phyloP scores from a whole-genome alignment of 805 yeast species.

The Zygotorulaspora florentina region DNA sequence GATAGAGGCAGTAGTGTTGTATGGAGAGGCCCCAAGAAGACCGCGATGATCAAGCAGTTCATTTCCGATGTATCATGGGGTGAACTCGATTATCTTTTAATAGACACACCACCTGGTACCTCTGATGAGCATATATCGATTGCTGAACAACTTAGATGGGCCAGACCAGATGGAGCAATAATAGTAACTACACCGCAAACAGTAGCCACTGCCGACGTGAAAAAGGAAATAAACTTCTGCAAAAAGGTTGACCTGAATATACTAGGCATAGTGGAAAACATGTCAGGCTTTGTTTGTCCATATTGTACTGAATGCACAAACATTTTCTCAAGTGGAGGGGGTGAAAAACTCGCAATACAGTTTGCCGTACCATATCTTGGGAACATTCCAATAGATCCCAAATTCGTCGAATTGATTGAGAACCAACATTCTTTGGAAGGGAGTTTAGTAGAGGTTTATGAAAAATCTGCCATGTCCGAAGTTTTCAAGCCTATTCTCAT shows the following conservation, averaged over 20 bases:
- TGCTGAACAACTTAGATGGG: constrained; percentile 77
- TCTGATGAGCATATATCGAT: constrained; percentile 97
- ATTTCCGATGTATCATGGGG: constrained; percentile 92
- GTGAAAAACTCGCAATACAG: constrained; percentile 60
- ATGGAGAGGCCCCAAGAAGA: constrained; percentile 98
- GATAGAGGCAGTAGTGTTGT: constrained; percentile 88
- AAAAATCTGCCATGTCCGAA: constrained; percentile 31
- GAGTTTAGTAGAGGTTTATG: constrained; percentile 38
- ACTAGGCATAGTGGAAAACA: constrained; percentile 87
- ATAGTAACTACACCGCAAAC: constrained; percentile 95
- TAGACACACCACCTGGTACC: constrained; percentile 99
- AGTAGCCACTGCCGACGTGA: constrained; percentile 90
- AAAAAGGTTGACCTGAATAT: constrained; percentile 73
- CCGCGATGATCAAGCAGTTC: constrained; percentile 95
- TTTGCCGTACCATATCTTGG: constrained; percentile 70
- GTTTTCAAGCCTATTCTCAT: constrained; percentile 45
- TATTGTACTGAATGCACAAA: constrained; percentile 88
- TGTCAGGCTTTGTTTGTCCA: constrained; percentile 97
- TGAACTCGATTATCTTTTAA: constrained; percentile 62
- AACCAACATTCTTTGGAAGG: constrained; percentile 34
- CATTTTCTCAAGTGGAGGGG: constrained; percentile 93
- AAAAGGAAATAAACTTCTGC: constrained; percentile 91
- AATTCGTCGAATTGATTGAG: constrained; percentile 85
- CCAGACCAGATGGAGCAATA: constrained; percentile 84
- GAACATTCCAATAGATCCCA: constrained; percentile 88